Conservation (phyloP, 73 alveolate species). For the Tetrahymena thermophila region DNA sequence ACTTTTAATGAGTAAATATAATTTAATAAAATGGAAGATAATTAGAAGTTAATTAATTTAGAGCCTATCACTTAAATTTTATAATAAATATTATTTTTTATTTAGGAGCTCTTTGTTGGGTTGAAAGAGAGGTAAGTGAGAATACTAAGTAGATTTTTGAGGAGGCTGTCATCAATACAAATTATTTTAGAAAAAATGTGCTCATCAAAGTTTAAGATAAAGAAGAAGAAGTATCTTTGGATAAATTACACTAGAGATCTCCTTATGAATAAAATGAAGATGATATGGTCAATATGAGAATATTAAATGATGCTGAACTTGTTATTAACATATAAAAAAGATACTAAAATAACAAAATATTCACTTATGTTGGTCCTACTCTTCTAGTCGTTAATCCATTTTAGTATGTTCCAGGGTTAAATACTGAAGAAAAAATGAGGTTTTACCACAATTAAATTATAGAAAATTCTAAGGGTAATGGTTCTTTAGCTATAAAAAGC, state of each 20-base stretch:
- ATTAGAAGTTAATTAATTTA: too few relatives aligned
- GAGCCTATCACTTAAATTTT: too few relatives aligned
- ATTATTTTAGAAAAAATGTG: not conserved
- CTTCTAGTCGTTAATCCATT: conserved; percentile 90
- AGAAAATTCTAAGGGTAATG: not conserved
- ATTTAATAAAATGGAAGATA: too few relatives aligned
- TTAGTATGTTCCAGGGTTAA: conserved; percentile 69
- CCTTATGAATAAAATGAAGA: conserved; percentile 12
- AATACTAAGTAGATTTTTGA: not conserved
- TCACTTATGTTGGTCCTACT: conserved; percentile 96
- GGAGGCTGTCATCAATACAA: not conserved
- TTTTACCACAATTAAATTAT: conserved; percentile 21
- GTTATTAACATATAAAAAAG: conserved; percentile 74
- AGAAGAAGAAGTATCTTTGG: not conserved
- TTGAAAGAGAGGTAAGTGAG: not conserved
- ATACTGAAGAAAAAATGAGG: conserved; percentile 51
- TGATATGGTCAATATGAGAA: conserved; percentile 75
- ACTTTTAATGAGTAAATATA: not conserved
- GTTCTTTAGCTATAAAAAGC: conserved; percentile 31
- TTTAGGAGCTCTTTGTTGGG: not conserved
- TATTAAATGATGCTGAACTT: conserved; percentile 69
- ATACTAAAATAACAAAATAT: conserved; percentile 71
- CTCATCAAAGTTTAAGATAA: not conserved
- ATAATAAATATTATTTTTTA: too few relatives aligned
- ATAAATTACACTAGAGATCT: conserved; percentile 22